Evolutionary conservation across 768 basidiomycete species (phyloP), one percentile per base, ranked within the genome.

Genomic region (Boletus insuetus): DNA sequence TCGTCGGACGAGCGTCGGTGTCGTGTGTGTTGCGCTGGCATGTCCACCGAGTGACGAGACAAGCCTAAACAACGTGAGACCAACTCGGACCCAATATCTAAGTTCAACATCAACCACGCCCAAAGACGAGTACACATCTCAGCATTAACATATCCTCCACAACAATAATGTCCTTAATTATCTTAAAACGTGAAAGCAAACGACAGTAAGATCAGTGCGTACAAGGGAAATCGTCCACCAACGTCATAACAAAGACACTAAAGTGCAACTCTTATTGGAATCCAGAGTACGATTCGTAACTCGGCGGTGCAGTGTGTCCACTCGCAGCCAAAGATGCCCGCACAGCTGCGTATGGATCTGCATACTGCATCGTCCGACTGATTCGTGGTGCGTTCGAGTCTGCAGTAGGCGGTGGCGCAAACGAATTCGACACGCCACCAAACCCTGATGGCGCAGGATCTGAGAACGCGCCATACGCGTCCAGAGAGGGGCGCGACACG

Each of bases 341-440:
- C 35, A 93, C 89, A 12, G 86, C 87, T 13, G 90, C 88, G 65
- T 93, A 94, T 10, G 91, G 91, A 65, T 94, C 87, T 22, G 91
- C 91, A 64, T 93, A 91, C 69, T 94, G 91, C 93, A 96, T 94
- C 51, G 94, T 95, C 68, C 92, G 75, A 70, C 91, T 94, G 38
- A 94, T 75, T 26, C 84, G 80, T 29, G 79, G 77, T 0, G 75
- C 68, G 16, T 62, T 73, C 20, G 63, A 50, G 8, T 71, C 69
- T 12, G 53, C 55, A 11, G 71, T 55, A 16, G 77, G 64, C 3
- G 80, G 64, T 4, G 67, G 71, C n/a, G 63, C 63, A 41, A 58
- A 61, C 49, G 72, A 69, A 29, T 69, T 72, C 3, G 75, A 69
- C 13, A 73, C 70, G 13, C 72, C 72, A 44, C 77, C 82, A 61